Conservation (phyloP, 495 filamentous ascomycete genomes). For the Penicillium arizonense region DNA sequence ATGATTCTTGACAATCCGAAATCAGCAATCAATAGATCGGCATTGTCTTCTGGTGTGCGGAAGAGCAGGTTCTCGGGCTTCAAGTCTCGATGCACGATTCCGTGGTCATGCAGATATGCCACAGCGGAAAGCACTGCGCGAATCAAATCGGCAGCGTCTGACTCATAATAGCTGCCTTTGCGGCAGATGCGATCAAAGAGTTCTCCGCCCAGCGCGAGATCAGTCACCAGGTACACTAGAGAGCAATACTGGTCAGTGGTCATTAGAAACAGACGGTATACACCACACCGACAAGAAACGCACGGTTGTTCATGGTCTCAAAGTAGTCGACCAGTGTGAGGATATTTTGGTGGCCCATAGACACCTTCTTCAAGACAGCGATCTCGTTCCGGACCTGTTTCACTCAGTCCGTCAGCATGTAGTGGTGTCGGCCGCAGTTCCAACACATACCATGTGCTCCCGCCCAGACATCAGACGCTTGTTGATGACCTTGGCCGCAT, state of each 20-base stretch:
- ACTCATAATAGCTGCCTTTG: conserved; percentile 97
- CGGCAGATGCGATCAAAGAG: conserved; percentile 98
- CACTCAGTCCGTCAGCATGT: not conserved
- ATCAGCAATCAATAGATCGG: conserved; percentile 86
- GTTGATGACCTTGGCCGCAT: conserved; percentile 99
- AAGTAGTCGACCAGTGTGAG: conserved; percentile 98
- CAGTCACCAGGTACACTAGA: conserved; percentile 90
- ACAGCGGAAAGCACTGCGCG: conserved; percentile 95
- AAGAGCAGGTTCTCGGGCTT: conserved; percentile 58
- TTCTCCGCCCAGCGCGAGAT: conserved; percentile 93
- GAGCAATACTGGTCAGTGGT: conserved; percentile 1
- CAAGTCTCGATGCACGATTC: conserved; percentile 89
- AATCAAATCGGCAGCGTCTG: conserved; percentile 92
- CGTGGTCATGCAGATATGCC: conserved; percentile 96
- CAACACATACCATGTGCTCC: conserved; percentile 83
- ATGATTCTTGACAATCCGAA: conserved; percentile 94
- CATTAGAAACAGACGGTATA: no score
- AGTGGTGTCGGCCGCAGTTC: not conserved
- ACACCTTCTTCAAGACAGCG: conserved; percentile 91
- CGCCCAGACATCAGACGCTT: conserved; percentile 96
- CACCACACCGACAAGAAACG: conserved; percentile 17
- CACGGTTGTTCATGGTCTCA: conserved; percentile 97
- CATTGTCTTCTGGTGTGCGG: conserved; percentile 56
- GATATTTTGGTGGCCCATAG: conserved; percentile 98
- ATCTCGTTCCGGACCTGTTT: conserved; percentile 94